Percentiles rank a stretch among this genome's conserved stretches.
Conservation (phyloP, 129 eudicot genomes). For the Solidago caesia region DNA sequence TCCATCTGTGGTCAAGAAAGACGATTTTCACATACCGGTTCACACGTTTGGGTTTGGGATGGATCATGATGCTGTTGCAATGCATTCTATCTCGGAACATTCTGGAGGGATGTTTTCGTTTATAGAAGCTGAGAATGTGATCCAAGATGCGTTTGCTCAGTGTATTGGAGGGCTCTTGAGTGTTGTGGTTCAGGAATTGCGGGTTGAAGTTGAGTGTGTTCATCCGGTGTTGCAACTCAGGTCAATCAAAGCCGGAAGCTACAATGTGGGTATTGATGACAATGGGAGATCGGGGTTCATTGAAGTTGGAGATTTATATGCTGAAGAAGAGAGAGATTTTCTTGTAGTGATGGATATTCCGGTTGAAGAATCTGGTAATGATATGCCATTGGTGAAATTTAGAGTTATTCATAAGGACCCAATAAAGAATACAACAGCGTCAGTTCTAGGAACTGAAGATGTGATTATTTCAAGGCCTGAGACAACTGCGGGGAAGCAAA, state of each 20-base stretch:
- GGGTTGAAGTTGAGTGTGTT: constrained; percentile 60
- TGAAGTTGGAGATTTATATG: constrained; percentile 81
- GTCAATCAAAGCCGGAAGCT: constrained; percentile 76
- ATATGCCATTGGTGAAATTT: constrained; percentile 54
- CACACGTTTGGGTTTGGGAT: constrained; percentile 92
- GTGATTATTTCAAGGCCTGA: constrained; percentile 64
- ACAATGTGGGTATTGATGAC: constrained; percentile 31
- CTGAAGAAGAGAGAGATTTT: constrained; percentile 87
- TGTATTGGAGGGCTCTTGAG: constrained; percentile 94
- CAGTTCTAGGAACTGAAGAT: constrained; percentile 28
- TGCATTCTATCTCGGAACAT: constrained; percentile 81
- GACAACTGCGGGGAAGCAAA: constrained; percentile 22
- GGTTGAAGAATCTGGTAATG: constrained; percentile 19
- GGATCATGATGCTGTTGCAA: constrained; percentile 78
- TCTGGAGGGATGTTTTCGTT: constrained; percentile 94
- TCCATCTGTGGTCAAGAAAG: constrained; percentile 42
- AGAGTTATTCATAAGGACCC: constrained; percentile 54
- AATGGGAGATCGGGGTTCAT: constrained; percentile 48
- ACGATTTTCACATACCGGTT: constrained; percentile 46
- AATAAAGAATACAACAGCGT: constrained; percentile 35
- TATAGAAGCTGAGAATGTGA: constrained; percentile 68
- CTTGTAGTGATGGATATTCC: constrained; percentile 60
- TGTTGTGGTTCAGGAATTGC: constrained; percentile 73
- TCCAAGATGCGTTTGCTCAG: constrained; percentile 97
- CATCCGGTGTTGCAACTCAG: constrained; percentile 45